Base-by-base conservation (phyloP, 805 yeast genomes). In the Torulaspora microellipsoides region DNA sequence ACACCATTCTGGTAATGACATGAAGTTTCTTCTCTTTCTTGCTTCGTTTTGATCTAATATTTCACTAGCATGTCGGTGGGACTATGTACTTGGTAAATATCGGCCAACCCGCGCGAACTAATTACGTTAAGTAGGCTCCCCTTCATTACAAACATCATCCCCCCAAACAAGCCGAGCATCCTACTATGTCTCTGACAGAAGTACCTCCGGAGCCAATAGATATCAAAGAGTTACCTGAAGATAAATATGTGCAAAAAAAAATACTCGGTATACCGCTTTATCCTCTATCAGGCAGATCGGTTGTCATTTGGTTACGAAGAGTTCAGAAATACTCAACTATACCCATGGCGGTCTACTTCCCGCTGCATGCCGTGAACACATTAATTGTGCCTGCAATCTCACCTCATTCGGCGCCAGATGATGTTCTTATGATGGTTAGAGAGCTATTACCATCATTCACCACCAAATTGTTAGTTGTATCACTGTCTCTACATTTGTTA, bases 1-100 rank as follows among this genome's bases (percentile, higher is more conserved):
- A 45, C 66, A 61, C 67, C 66, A 63, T 28, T 41, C 42, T 15
- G 67, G 67, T 36, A 62, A 42, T 5, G 53, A 34, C 46, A 43
- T 48, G 17, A 27, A 7, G 8, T 6, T 8, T 20, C 25, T 20
- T 20, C 25, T 20, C 25, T 20, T 20, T 20, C 25, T 20, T 20
- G 25, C 6, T 20, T 20, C 25, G 8, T 20, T 20, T 20, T 7
- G 8, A 20, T 20, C 8, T 20, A 20, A 20, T 20, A 7, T 20
- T 5, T 20, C 25, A 20, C 8, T 6, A 20, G 8, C 8, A 8
- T 20, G 25, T 4, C 25, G 25, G 8, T 20, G 25, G 25, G 25
- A 20, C 8, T 20, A 5, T 5, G 8, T 20, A 20, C 25, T 20
- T n/a, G n/a, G n/a, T n/a, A 6, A 3, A 8, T 20, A 20, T 20